Conservation (phyloP, 225 moss, liverwort and hornwort species). For the Lunularia cruciata region DNA sequence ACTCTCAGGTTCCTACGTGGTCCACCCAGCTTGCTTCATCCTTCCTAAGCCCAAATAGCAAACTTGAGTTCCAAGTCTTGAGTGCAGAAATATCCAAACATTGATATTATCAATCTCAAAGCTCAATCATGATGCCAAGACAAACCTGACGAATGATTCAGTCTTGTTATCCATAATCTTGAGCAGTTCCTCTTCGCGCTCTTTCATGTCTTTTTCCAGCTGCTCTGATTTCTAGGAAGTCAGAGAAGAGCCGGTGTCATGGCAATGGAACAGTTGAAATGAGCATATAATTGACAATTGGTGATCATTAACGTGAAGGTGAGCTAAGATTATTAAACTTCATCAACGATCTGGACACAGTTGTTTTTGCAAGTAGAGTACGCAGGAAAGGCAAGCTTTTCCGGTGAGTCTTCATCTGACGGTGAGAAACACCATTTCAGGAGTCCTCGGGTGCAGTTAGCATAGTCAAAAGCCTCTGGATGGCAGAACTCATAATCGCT, state of each 20-base stretch:
- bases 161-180: constrained; percentile 27
- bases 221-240: constrained; percentile 30
- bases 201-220: constrained; percentile 28
- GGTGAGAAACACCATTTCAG: too few relatives aligned
- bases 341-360: too few relatives aligned
- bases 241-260: constrained; percentile 13
- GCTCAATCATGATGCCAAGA: neutral
- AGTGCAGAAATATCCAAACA: neutral
- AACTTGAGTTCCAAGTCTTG: neutral
- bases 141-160: constrained; percentile 32
- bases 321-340: too few relatives aligned
- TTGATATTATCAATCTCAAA: neutral
- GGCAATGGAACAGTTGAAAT: neutral
- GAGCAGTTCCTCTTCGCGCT: constrained; percentile 20
- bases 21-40: neutral
- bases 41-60: neutral
- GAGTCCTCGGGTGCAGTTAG: too few relatives aligned
- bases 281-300: too few relatives aligned
- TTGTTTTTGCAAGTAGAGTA: too few relatives aligned
- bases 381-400: too few relatives aligned
- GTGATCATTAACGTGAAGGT: too few relatives aligned
- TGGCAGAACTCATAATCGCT: too few relatives aligned
- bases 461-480: too few relatives aligned
- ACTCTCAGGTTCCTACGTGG: neutral
- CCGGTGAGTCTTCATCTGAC: too few relatives aligned